phyloP scores from a whole-genome alignment of 352 stramenopile species.

The Pythium dissimile region DNA sequence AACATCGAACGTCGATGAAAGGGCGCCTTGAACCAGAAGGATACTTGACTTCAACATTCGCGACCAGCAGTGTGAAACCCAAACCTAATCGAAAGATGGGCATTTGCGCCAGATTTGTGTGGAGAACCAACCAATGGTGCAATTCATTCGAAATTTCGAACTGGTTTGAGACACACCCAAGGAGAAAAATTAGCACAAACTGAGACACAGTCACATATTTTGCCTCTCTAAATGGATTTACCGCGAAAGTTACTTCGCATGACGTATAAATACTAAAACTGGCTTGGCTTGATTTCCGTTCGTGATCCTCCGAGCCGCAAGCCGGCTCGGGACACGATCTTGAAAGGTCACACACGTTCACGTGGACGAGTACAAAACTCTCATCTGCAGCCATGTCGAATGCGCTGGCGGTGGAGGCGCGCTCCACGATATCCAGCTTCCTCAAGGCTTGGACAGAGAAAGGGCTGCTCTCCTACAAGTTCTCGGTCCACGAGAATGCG shows the following conservation, averaged over 20 bases:
- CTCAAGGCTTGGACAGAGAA: slow-evolving; percentile 37
- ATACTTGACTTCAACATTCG: slow-evolving; percentile 11
- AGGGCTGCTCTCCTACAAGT: slow-evolving; percentile 56
- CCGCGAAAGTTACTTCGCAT: background rate
- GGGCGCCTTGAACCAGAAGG: slow-evolving; percentile 9
- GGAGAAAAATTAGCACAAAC: slow-evolving; percentile 7
- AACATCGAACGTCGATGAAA: slow-evolving; percentile 8
- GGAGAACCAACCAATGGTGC: background rate
- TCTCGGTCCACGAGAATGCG: slow-evolving; percentile 36
- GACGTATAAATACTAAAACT: background rate
- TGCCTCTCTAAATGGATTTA: background rate
- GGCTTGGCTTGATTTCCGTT: slow-evolving; percentile 1
- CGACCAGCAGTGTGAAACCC: background rate
- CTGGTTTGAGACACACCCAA: slow-evolving; percentile 21
- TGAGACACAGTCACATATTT: background rate
- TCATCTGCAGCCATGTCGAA: slow-evolving; percentile 28
- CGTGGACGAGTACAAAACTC: too few species aligned
- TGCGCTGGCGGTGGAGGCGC: slow-evolving; percentile 32
- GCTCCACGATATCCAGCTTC: slow-evolving; percentile 38
- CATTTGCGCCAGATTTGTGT: slow-evolving; percentile 13
- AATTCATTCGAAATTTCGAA: slow-evolving; percentile 16
- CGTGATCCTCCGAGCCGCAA: too few species aligned
- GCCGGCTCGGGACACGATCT: too few species aligned
- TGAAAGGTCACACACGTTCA: slow-evolving; percentile 22
- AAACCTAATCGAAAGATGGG: background rate